phyloP scores from a whole-genome alignment of 352 stramenopile species.

The Globisporangium sylvaticum region DNA sequence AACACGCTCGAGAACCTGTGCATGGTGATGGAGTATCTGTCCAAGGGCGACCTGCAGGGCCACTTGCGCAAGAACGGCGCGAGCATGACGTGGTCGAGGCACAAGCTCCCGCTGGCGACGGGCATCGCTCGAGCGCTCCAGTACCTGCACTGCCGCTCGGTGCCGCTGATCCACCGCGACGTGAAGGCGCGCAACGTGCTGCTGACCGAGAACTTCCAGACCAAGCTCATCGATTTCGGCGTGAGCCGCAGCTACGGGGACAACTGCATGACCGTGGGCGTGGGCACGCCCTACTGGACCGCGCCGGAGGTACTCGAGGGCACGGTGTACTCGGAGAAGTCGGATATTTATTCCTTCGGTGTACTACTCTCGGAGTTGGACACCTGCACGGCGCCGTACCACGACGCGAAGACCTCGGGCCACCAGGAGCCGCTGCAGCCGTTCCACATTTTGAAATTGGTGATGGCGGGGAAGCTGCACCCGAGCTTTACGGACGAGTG shows the following conservation, averaged over 20 bases:
- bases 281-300: conserved; percentile 19
- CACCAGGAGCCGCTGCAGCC: conserved; percentile 15
- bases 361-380: conserved; percentile 43
- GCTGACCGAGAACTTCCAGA: conserved; percentile 33
- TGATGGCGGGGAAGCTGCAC: conserved; percentile 13
- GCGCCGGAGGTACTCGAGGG: conserved; percentile 24
- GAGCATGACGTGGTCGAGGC: conserved; percentile 12
- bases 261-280: conserved; percentile 19
- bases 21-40: conserved; percentile 53
- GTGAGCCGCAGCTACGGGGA: conserved; percentile 31
- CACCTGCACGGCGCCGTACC: conserved; percentile 34
- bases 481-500: conserved; percentile 14
- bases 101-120: conserved; percentile 40
- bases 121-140: conserved; percentile 38
- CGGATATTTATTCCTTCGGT: conserved; percentile 31
- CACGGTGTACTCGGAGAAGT: conserved; percentile 27
- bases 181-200: conserved; percentile 57
- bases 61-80: conserved; percentile 28
- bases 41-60: conserved; percentile 36
- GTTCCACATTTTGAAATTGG: conserved; percentile 17
- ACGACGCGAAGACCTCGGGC: conserved; percentile 18
- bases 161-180: conserved; percentile 52
- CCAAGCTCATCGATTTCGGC: conserved; percentile 60
- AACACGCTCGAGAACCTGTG: conserved; percentile 47
- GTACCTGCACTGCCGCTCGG: conserved; percentile 43